Base-by-base conservation (phyloP, 2,329 filamentous ascomycete genomes). In the Trichoderma cornu-damae region DNA sequence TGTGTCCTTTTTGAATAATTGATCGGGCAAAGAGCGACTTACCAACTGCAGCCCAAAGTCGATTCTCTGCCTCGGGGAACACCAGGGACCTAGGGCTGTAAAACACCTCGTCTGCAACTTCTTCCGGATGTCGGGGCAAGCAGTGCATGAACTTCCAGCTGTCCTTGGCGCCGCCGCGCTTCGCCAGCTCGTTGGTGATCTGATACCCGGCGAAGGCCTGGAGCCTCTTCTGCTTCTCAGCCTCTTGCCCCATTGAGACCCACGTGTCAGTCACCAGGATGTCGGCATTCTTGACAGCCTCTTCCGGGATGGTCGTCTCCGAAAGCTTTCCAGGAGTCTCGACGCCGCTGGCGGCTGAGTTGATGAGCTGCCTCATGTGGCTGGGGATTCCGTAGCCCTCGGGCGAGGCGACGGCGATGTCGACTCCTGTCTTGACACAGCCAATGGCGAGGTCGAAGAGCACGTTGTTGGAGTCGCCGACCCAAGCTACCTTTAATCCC, bases 141-240 rank as follows among this genome's bases (percentile, higher is more conserved):
- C 94, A 99, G 77, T 99, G 94, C 94, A 99, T 96, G 72, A 99
- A 99, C 73, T 90, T 91, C 94, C 94, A 99, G 61, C 82, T 82
- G 12, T 87, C 79, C 71, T 94, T 96, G 40, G 94, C 94, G 18
- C 90, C 92, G 42, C 91, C 92, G 49, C 86, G 81, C 72, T 86
- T 82, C 1, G 91, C 93, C 64, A 99, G 78, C 42, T 94, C 89
- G 47, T 86, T 82, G 2, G 93, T 96, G 67, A 99, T 88, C 71
- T 96, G 93, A 74, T 92, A 99, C 12, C 93, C 92, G 28, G 82
- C 81, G 70, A 99, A 99, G 2, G 85, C 90, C 68, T 86, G 83
- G 60, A 96, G 71, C 50, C 90, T 80, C 77, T 88, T 87, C 64
- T 85, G 79, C 37, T 85, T 79, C 73, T 99, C 94, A 57, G 83